Evolutionary conservation across 2,329 filamentous ascomycete genomes (phyloP), one percentile per base, ranked within the genome.

Genomic region (Fusarium pseudoanthophilum): DNA sequence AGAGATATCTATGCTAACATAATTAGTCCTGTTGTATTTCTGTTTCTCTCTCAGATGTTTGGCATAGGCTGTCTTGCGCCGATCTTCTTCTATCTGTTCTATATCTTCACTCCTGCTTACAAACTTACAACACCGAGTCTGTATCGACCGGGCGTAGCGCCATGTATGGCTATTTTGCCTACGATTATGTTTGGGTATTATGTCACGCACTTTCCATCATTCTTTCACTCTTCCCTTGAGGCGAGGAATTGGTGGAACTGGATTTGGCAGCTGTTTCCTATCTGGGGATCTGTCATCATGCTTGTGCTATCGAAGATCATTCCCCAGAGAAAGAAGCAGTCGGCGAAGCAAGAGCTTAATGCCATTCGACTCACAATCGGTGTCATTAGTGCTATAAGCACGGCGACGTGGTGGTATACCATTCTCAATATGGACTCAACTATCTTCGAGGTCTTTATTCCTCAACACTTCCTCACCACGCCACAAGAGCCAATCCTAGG

Each of bases 181-280:
- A 67, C 72, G 0, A 4, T 80, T 2, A 2, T 72, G 0, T 5
- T 77, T 20, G 57, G 61, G 0, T 81, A 78, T 20, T 72, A 75
- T 10, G 2, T 67, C 5, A 71, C 79, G 0, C 73, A 74, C 40
- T 64, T 78, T 4, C 52, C 65, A 0, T 78, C 69, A 0, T 78
- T 70, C 46, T 71, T 80, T 14, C 74, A 76, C 18, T 32, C 63
- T 11, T 71, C 69, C 21, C 61, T 79, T 2, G 72, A 78, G 32
- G 42, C 40, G 0, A 71, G 78, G 21, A 71, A 79, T 34, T 80
- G 75, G 79, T 80, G 77, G 72, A 79, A 77, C 24, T 81, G 79
- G 78, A 46, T 79, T 20, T 80, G 79, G 79, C 79, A 80, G 11
- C 40, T 80, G 2, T 80, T 69, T 32, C 78, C 78, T 0, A 46